Conservation (phyloP, 2,329 filamentous ascomycete species). For the Ustulina deusta region DNA sequence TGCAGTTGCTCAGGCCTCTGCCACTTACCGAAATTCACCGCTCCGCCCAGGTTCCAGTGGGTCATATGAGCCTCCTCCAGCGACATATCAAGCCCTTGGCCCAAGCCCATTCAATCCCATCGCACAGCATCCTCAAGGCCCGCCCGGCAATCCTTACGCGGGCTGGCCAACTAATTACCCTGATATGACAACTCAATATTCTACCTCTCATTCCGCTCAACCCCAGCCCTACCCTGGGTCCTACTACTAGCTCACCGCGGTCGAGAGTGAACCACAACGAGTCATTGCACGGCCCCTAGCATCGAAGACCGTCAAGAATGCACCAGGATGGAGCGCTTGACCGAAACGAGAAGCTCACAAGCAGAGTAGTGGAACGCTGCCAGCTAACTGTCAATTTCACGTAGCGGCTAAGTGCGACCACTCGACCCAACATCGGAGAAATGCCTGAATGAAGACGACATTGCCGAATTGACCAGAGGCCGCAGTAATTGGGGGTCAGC, state of each 20-base stretch:
- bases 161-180: constrained; percentile 45
- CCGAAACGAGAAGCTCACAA: background rate
- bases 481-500: background rate
- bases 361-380: background rate
- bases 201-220: constrained; percentile 27
- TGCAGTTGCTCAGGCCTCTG: constrained; percentile 55
- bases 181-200: constrained; percentile 35
- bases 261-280: background rate
- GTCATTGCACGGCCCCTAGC: background rate
- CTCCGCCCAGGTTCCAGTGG: constrained; percentile 62
- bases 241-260: constrained; percentile 27
- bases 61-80: constrained; percentile 57
- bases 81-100: constrained; percentile 48
- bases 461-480: background rate
- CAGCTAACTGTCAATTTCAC: background rate
- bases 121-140: constrained; percentile 37
- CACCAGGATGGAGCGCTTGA: background rate
- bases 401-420: background rate
- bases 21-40: constrained; percentile 64
- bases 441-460: background rate
- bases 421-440: background rate
- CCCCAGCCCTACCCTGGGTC: constrained; percentile 37
- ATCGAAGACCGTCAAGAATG: background rate
- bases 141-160: constrained; percentile 40
- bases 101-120: constrained; percentile 47